These are phyloP conservation scores for Castanopsis chinensis DNA, from an alignment of 306 rosid species.

Conservation along the genomic window DNA sequence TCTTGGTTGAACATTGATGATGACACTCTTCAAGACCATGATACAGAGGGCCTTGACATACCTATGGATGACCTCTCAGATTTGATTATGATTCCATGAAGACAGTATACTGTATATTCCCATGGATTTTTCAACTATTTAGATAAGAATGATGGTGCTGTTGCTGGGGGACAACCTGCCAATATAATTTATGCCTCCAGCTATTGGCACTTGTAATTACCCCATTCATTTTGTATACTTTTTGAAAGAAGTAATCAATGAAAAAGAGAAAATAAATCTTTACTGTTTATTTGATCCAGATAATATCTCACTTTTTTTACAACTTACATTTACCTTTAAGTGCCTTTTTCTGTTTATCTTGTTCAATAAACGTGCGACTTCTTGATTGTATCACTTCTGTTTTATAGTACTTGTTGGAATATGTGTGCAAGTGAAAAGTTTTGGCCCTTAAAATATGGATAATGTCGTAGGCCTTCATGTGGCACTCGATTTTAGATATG, in stretches of 20 bases:
- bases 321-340: conserved; percentile 17
- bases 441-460: neutral
- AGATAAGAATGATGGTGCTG: conserved; percentile 32
- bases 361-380: neutral
- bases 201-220: conserved; percentile 64
- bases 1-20: conserved; percentile 71
- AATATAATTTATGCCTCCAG: conserved; percentile 56
- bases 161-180: conserved; percentile 50
- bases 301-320: conserved; percentile 29
- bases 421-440: neutral
- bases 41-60: conserved; percentile 61
- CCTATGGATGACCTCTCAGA: conserved; percentile 92
- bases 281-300: conserved; percentile 38
- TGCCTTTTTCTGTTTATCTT: conserved; percentile 25
- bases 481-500: neutral
- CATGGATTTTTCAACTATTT: conserved; percentile 35
- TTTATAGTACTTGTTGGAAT: neutral
- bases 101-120: conserved; percentile 39
- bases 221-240: conserved; percentile 66
- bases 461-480: neutral
- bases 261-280: conserved; percentile 24
- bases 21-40: conserved; percentile 59
- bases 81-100: conserved; percentile 54
- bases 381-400: neutral
- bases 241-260: conserved; percentile 35